phyloP scores from a whole-genome alignment of 1,284 basidiomycete genomes.

The Trametes hirsuta region DNA sequence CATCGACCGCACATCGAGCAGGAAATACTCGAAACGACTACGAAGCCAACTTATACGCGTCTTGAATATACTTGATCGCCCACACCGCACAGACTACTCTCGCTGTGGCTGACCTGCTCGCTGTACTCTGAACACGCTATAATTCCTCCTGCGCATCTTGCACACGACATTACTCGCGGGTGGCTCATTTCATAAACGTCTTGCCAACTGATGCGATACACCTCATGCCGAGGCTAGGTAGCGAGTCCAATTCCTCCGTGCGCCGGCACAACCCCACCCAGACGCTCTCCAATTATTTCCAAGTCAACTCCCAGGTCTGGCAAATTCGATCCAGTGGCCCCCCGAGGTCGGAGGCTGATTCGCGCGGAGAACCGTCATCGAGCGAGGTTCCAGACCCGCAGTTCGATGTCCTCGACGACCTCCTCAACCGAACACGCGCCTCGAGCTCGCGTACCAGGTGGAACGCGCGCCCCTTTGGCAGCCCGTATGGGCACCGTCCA shows the following conservation, averaged over 20 bases:
- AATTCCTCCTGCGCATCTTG: neutral
- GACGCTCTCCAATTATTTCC: conserved; percentile 17
- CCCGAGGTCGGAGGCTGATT: neutral
- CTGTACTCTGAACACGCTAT: neutral
- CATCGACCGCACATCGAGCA: too few species aligned
- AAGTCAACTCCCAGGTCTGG: conserved; percentile 15
- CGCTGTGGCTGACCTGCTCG: too few species aligned
- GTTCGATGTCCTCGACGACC: conserved; percentile 9
- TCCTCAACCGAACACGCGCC: conserved; percentile 8
- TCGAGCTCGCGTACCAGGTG: conserved; percentile 17
- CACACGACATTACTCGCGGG: neutral
- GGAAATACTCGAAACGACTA: too few species aligned
- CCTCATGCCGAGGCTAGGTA: conserved; percentile 22
- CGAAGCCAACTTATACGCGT: neutral
- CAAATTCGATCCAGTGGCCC: neutral
- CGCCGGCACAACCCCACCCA: conserved; percentile 21
- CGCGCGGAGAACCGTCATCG: neutral
- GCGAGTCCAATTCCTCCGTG: conserved; percentile 19
- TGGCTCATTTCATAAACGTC: neutral
- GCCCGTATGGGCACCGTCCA: conserved; percentile 23
- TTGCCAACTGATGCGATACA: conserved; percentile 1
- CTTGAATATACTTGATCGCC: neutral
- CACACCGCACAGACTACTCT: neutral
- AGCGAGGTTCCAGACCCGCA: neutral
- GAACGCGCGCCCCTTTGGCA: conserved; percentile 15